A percentile compares a stretch with the other conserved stretches of the same genome.
Evolutionary conservation across 495 filamentous ascomycete genomes (phyloP).

Genomic region (Talaromyces stipitatus): DNA sequence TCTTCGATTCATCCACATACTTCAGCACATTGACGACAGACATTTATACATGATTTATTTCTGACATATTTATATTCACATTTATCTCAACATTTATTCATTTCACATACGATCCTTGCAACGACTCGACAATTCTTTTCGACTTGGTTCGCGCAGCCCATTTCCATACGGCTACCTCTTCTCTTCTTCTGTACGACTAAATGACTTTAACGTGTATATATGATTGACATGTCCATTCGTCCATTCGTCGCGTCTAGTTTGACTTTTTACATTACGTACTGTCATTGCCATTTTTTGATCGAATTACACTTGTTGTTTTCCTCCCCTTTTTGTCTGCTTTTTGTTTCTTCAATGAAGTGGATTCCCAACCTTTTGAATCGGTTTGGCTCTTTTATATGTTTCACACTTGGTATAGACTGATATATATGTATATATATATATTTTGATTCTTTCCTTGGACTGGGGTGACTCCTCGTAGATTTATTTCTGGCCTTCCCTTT

Average conservation of each 20-base stretch:
- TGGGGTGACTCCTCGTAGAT: too few species aligned
- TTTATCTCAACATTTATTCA: neutral
- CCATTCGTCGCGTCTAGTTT: neutral
- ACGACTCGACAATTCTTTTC: neutral
- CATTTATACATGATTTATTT: neutral
- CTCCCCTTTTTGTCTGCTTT: too few species aligned
- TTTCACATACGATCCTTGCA: neutral
- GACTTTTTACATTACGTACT: neutral
- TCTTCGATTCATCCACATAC: neutral
- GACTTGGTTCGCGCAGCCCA: neutral
- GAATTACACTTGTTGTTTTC: too few species aligned
- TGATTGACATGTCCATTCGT: neutral
- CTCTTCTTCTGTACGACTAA: neutral
- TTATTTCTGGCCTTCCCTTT: too few species aligned
- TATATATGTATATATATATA: too few species aligned
- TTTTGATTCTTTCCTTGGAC: too few species aligned
- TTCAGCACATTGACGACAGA: constrained; percentile 3
- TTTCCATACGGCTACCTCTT: neutral
- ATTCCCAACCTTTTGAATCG: too few species aligned
- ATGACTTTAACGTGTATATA: constrained; percentile 5
- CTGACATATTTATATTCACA: neutral
- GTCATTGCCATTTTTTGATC: too few species aligned
- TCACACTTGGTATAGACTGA: too few species aligned
- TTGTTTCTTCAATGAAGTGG: neutral
- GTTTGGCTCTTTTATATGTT: too few species aligned